Evolutionary conservation across 163 green algal genomes (phyloP).

Genomic region (Chloroidium sp.): DNA sequence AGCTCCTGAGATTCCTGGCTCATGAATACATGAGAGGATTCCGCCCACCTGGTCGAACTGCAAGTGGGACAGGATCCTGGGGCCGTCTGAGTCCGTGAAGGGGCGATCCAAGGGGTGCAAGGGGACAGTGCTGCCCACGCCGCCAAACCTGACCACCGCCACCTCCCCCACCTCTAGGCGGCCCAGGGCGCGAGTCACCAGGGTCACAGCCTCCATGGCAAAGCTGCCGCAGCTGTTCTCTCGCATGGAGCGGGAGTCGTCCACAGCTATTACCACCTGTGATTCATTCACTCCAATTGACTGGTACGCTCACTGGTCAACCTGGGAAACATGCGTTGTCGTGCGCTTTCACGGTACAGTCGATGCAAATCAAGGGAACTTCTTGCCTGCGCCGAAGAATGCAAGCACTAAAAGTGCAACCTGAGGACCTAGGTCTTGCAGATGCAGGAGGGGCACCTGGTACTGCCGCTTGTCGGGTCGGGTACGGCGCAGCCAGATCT

Average conservation of each 20-base stretch:
- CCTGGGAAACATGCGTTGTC: too few species aligned
- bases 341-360: too few species aligned
- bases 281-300: not conserved
- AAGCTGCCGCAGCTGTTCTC: conserved; percentile 77
- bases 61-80: conserved; percentile 63
- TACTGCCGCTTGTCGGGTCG: conserved; percentile 92
- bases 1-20: not conserved
- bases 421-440: too few species aligned
- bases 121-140: conserved; percentile 45
- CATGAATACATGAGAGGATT: not conserved
- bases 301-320: not conserved
- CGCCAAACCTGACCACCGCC: conserved; percentile 86
- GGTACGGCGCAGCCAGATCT: conserved; percentile 96
- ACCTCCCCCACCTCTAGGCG: conserved; percentile 87
- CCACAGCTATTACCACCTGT: conserved; percentile 79
- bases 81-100: conserved; percentile 76
- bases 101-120: conserved; percentile 76
- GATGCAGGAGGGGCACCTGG: conserved; percentile 46
- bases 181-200: conserved; percentile 80
- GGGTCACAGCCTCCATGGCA: conserved; percentile 81
- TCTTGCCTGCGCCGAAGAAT: too few species aligned
- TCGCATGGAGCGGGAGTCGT: conserved; percentile 90
- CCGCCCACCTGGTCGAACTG: conserved; percentile 63
- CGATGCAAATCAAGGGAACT: too few species aligned
- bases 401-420: too few species aligned